A percentile compares a stretch with the other conserved stretches of the same genome.
Evolutionary conservation across 2,329 filamentous ascomycete species (phyloP).

Genomic region (Colletotrichum liaoningense): DNA sequence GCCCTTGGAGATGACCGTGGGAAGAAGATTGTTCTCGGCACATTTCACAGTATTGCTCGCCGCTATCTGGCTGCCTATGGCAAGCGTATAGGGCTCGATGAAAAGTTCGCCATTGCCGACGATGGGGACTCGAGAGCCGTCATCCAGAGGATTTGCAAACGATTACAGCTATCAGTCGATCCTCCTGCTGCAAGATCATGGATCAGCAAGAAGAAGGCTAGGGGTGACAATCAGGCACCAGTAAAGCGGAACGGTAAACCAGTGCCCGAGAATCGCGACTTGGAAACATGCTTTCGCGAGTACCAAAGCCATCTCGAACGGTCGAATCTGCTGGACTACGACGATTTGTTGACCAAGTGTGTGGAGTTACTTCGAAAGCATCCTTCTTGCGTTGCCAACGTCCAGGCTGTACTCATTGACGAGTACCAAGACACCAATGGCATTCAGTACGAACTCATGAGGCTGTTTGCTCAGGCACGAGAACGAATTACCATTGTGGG

Average conservation of each 20-base stretch:
- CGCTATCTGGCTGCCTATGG: constrained; percentile 89
- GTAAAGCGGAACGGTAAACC: constrained; percentile 45
- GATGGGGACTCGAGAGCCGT: constrained; percentile 83
- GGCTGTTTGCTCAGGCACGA: constrained; percentile 78
- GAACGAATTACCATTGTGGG: constrained; percentile 93
- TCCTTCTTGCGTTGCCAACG: constrained; percentile 86
- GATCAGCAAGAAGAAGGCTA: constrained; percentile 77
- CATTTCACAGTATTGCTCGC: constrained; percentile 92
- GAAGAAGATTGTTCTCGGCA: constrained; percentile 85
- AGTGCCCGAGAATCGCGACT: constrained; percentile 62
- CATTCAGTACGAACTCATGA: constrained; percentile 95
- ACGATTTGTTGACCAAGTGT: constrained; percentile 88
- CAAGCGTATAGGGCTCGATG: constrained; percentile 81
- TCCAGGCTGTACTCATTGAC: constrained; percentile 92
- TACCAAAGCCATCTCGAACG: constrained; percentile 82
- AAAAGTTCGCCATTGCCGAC: constrained; percentile 92
- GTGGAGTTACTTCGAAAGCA: constrained; percentile 80
- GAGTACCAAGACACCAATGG: constrained; percentile 98
- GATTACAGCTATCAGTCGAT: constrained; percentile 75
- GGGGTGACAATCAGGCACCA: constrained; percentile 55
- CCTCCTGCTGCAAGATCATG: constrained; percentile 76
- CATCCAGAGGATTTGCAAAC: constrained; percentile 84
- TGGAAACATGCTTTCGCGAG: constrained; percentile 75
- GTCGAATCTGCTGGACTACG: constrained; percentile 91
- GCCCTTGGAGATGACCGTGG: constrained; percentile 84